Percentiles rank a stretch among this genome's conserved stretches.
Conservation (phyloP, 106 monocot species). For the Posidonia australis region DNA sequence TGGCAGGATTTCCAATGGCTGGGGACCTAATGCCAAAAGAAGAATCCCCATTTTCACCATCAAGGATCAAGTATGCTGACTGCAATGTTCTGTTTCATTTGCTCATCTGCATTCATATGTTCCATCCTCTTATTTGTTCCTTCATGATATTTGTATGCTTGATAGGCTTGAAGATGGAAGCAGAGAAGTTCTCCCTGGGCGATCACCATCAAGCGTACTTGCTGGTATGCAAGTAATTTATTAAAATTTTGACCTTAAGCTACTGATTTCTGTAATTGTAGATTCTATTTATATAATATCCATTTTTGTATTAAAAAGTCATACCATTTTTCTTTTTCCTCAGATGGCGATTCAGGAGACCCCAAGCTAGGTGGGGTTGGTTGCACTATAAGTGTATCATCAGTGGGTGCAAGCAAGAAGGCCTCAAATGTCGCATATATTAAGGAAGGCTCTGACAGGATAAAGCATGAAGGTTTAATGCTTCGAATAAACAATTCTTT, state of each 20-base stretch:
- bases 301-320: not conserved
- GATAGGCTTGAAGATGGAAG: conserved; percentile 65
- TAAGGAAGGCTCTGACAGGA: conserved; percentile 53
- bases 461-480: conserved; percentile 48
- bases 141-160: not conserved
- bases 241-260: not conserved
- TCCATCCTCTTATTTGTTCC: not conserved
- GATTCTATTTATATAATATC: not conserved
- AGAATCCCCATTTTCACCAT: conserved; percentile 89
- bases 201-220: conserved; percentile 50
- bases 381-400: not conserved
- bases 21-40: conserved; percentile 66
- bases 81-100: not conserved
- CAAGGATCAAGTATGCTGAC: conserved; percentile 75
- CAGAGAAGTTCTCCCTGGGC: conserved; percentile 45
- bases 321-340: not conserved
- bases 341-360: conserved; percentile 20
- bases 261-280: not conserved
- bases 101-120: not conserved
- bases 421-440: conserved; percentile 43
- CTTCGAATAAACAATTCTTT: not conserved
- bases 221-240: conserved; percentile 33
- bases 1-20: conserved; percentile 49
- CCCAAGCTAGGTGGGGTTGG: not conserved
- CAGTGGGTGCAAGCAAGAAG: conserved; percentile 62